These are phyloP conservation scores for Coniosporium apollinis DNA, from an alignment of 495 filamentous ascomycete genomes.

Conservation along the genomic window DNA sequence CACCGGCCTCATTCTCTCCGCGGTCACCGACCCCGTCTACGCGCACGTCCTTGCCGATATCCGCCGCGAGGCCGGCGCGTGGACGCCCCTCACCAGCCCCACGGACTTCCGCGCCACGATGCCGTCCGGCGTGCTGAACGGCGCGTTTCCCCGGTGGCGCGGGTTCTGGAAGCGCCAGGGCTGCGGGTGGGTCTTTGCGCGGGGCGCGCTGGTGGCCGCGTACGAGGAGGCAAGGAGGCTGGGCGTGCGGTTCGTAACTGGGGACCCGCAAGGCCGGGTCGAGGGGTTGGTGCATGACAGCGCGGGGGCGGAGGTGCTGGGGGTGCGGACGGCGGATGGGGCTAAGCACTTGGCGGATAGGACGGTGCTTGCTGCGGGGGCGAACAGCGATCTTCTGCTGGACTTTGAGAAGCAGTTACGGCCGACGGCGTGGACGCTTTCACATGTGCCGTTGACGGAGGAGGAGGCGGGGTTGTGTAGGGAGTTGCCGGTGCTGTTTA, in stretches of 20 bases:
- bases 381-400: conserved; percentile 28
- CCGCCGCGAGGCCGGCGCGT: conserved; percentile 14
- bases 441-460: conserved; percentile 31
- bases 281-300: conserved; percentile 21
- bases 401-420: conserved; percentile 37
- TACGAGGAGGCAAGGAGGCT: conserved; percentile 27
- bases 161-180: conserved; percentile 28
- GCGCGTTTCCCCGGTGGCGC: conserved; percentile 33
- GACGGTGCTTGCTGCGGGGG: conserved; percentile 32
- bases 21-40: conserved; percentile 21
- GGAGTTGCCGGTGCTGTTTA: conserved; percentile 34
- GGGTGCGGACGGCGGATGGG: conserved; percentile 25
- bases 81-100: conserved; percentile 17
- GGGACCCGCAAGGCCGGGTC: conserved; percentile 23
- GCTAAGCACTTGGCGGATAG: conserved; percentile 20
- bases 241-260: conserved; percentile 30
- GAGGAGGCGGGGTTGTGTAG: conserved; percentile 27
- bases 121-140: conserved; percentile 34
- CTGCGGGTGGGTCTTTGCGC: conserved; percentile 35
- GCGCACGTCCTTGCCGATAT: conserved; percentile 18
- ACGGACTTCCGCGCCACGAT: conserved; percentile 34
- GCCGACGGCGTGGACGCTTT: conserved; percentile 38
- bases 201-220: conserved; percentile 29
- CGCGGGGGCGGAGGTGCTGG: conserved; percentile 18
- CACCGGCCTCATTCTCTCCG: conserved; percentile 30